Evolutionary conservation across 1,139 yeast genomes (phyloP).

Genomic region (Hyphopichia wangnamkhiaoensis): DNA sequence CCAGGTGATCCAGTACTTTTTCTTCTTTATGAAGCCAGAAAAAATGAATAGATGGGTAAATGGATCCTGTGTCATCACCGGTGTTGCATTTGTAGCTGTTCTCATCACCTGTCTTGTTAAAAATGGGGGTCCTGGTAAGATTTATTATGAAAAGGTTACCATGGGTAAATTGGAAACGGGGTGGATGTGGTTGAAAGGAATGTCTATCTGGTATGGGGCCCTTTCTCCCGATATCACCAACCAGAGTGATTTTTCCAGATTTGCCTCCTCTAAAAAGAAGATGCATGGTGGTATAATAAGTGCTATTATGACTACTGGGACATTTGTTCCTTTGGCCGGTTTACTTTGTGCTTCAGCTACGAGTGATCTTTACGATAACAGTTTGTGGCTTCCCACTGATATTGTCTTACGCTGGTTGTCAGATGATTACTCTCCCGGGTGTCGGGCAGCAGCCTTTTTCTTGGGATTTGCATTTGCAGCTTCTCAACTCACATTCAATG

Average conservation of each 20-base stretch:
- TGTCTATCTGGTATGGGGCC: constrained; percentile 23
- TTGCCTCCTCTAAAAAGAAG: constrained; percentile 21
- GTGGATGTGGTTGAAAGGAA: constrained; percentile 23
- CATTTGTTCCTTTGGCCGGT: constrained; percentile 23
- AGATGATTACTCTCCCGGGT: constrained; percentile 19
- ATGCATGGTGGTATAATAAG: constrained; percentile 16
- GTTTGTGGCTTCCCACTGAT: constrained; percentile 39
- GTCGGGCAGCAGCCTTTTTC: constrained; percentile 37
- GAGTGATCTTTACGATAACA: constrained; percentile 21
- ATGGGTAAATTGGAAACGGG: constrained; percentile 10
- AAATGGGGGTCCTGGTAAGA: constrained; percentile 18
- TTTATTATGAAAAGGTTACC: constrained; percentile 10
- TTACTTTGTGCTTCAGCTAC: constrained; percentile 32
- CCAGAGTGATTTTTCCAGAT: constrained; percentile 45
- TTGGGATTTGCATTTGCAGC: constrained; percentile 18
- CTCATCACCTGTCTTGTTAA: constrained; percentile 12
- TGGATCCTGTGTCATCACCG: constrained; percentile 15
- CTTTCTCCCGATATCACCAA: constrained; percentile 41
- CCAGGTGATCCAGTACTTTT: constrained; percentile 16
- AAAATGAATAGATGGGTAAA: constrained; percentile 15
- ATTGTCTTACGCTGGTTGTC: constrained; percentile 25
- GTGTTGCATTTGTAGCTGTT: constrained; percentile 14
- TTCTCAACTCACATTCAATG: constrained; percentile 24
- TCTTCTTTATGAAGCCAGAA: constrained; percentile 18
- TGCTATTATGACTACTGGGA: constrained; percentile 18